phyloP scores from a whole-genome alignment of 305 asterid genomes.

The Fraxinus angustifolia region DNA sequence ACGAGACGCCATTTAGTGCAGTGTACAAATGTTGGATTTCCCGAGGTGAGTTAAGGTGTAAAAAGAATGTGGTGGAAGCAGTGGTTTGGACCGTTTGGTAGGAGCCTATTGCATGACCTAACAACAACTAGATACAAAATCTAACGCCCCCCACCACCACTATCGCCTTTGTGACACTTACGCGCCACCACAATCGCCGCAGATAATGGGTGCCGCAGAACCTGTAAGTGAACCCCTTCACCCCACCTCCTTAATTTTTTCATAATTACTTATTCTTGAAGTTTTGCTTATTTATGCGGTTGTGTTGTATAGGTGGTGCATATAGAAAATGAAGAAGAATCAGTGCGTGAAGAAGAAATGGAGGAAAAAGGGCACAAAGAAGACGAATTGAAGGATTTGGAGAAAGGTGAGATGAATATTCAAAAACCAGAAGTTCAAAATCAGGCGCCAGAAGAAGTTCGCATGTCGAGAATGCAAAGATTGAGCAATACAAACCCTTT shows the following conservation, averaged over 20 bases:
- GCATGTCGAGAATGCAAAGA: slow-evolving; percentile 69
- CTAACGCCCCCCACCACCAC: slow-evolving; percentile 40
- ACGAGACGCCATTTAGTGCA: neutral
- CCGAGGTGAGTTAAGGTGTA: neutral
- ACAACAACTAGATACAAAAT: slow-evolving; percentile 36
- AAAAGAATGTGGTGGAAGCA: neutral
- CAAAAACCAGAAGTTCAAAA: slow-evolving; percentile 35
- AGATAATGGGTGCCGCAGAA: slow-evolving; percentile 57
- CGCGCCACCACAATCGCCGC: slow-evolving; percentile 56
- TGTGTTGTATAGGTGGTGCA: slow-evolving; percentile 14
- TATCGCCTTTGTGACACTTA: slow-evolving; percentile 12
- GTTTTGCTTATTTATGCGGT: neutral
- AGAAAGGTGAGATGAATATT: slow-evolving; percentile 54
- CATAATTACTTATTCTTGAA: neutral
- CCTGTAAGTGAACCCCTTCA: slow-evolving; percentile 39
- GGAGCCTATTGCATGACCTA: slow-evolving; percentile 3
- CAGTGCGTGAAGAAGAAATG: neutral
- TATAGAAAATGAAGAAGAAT: slow-evolving; percentile 35
- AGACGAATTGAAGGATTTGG: slow-evolving; percentile 55
- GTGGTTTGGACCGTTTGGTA: neutral
- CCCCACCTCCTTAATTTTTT: neutral
- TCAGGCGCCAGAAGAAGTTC: slow-evolving; percentile 41
- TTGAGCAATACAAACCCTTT: slow-evolving; percentile 75
- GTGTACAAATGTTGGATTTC: neutral
- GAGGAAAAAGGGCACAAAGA: neutral